Evolutionary conservation across 768 basidiomycete genomes (phyloP).

Genomic region (Rhodotorula babjevae): DNA sequence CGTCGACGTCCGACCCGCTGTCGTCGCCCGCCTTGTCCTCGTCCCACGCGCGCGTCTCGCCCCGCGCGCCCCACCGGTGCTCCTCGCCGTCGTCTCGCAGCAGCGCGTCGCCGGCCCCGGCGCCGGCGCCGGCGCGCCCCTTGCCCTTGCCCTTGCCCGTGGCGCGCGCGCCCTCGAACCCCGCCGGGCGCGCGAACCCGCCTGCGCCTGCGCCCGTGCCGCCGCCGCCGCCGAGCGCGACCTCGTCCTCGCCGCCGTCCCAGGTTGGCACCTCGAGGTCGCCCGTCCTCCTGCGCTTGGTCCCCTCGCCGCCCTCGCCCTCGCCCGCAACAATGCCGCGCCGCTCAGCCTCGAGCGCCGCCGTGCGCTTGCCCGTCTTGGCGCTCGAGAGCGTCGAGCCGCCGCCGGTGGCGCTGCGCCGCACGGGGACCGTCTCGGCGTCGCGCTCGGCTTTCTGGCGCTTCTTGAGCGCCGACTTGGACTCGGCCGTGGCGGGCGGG

Average conservation of each 20-base stretch:
- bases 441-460: not conserved
- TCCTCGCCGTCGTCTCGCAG: not conserved
- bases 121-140: not conserved
- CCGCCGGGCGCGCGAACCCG: conserved; percentile 19
- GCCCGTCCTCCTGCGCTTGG: not conserved
- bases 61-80: conserved; percentile 14
- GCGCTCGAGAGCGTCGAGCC: not conserved
- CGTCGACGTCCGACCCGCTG: not conserved
- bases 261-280: not conserved
- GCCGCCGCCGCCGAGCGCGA: not conserved
- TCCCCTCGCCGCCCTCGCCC: not conserved
- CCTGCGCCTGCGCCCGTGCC: too few relatives aligned
- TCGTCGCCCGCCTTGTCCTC: not conserved
- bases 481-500: not conserved
- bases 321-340: too few relatives aligned
- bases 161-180: conserved; percentile 27
- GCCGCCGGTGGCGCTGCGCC: not conserved
- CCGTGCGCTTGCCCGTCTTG: conserved; percentile 1
- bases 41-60: conserved; percentile 26
- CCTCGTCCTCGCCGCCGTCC: conserved; percentile 10
- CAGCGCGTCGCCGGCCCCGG: conserved; percentile 1
- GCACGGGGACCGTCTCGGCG: not conserved
- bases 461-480: not conserved
- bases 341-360: not conserved
- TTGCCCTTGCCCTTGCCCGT: not conserved